Percentiles rank a stretch among this genome's conserved stretches.
These are phyloP conservation scores for Anisodus acutangulus DNA, from an alignment of 257 asterid genomes.

Conservation along the genomic window DNA sequence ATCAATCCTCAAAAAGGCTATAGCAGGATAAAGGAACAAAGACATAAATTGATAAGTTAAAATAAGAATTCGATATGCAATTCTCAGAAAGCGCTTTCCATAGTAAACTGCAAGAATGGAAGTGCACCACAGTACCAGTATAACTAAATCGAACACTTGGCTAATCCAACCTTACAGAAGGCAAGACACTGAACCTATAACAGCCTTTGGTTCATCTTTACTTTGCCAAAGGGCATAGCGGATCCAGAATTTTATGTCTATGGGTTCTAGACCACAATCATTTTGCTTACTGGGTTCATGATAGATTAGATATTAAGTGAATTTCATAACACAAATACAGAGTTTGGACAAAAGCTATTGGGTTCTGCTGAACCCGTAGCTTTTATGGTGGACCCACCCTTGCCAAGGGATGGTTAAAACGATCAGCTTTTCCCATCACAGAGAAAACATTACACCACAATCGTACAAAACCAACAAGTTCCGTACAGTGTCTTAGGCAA, in stretches of 20 bases:
- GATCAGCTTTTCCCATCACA: neutral
- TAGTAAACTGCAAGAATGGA: neutral
- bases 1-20: neutral
- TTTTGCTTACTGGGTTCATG: too few relatives aligned
- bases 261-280: too few relatives aligned
- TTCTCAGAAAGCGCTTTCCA: neutral
- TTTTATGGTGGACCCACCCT: too few relatives aligned
- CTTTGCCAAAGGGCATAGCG: neutral
- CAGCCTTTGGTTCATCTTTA: neutral
- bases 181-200: neutral
- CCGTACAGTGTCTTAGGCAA: neutral
- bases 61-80: neutral
- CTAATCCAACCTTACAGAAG: conserved; percentile 1
- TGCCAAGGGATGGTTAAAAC: neutral
- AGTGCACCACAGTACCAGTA: neutral
- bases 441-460: neutral
- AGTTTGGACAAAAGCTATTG: too few relatives aligned
- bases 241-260: too few relatives aligned
- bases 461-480: neutral
- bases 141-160: neutral
- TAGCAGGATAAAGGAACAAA: neutral
- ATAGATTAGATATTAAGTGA: too few relatives aligned
- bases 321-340: too few relatives aligned
- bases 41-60: neutral
- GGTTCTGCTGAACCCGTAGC: too few relatives aligned